A percentile compares a stretch with the other conserved stretches of the same genome.
Conservation (phyloP, 2,329 filamentous ascomycete species). For the Pseudocercospora fijiensis region DNA sequence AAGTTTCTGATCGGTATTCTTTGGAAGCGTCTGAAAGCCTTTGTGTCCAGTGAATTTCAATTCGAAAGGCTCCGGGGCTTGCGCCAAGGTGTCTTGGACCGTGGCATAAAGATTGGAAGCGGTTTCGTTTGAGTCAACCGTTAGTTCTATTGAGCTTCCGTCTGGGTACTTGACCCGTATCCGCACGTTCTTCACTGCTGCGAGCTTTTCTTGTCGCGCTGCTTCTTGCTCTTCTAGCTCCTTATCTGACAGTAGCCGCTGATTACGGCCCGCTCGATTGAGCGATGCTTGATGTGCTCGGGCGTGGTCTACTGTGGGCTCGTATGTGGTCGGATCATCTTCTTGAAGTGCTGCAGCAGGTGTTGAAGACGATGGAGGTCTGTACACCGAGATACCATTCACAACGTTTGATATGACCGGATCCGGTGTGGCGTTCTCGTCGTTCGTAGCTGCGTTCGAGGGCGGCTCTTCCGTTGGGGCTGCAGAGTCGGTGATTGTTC, state of each 20-base stretch:
- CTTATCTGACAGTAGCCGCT: conserved; percentile 75
- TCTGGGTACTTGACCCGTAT: conserved; percentile 88
- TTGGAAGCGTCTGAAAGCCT: conserved; percentile 35
- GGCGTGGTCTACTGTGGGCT: conserved; percentile 72
- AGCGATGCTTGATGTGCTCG: conserved; percentile 71
- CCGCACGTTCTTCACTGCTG: conserved; percentile 65
- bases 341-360: conserved; percentile 69
- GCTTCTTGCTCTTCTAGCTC: conserved; percentile 72
- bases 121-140: conserved; percentile 67
- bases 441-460: conserved; percentile 12
- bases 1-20: conserved; percentile 51
- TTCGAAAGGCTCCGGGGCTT: conserved; percentile 62
- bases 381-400: conserved; percentile 58
- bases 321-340: conserved; percentile 72
- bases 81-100: conserved; percentile 68
- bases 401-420: conserved; percentile 20
- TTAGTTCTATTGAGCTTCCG: conserved; percentile 72
- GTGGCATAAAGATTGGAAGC: conserved; percentile 71
- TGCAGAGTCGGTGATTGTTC: not conserved
- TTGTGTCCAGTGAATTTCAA: conserved; percentile 64
- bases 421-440: not conserved
- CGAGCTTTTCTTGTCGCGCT: conserved; percentile 64
- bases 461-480: not conserved
- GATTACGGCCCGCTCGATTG: conserved; percentile 64
- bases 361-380: conserved; percentile 70